A percentile compares a stretch with the other conserved stretches of the same genome.
These are phyloP conservation scores for Xylaria cubensis DNA, from an alignment of 495 filamentous ascomycete genomes.

Conservation along the genomic window DNA sequence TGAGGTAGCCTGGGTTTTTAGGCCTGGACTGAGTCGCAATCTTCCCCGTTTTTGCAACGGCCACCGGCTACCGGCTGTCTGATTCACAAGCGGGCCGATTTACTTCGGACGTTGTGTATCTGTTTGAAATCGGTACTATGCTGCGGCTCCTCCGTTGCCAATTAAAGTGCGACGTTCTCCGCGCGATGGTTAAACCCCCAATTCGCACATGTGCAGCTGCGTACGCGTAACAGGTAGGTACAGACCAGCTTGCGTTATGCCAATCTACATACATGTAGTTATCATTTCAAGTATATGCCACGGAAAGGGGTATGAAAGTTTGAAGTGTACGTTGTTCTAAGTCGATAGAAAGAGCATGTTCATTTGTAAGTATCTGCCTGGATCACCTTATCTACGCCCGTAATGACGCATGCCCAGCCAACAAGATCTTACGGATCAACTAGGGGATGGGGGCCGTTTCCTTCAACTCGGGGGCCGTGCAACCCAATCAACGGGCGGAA, in stretches of 20 bases:
- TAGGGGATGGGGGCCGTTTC: neutral
- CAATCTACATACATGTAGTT: no score
- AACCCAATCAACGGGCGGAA: constrained; percentile 2
- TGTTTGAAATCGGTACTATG: neutral
- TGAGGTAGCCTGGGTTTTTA: no score
- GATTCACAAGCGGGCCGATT: neutral
- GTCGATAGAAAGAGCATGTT: neutral
- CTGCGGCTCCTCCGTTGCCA: no score
- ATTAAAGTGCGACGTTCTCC: neutral
- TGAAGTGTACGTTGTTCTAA: no score
- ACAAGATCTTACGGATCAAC: constrained; percentile 13
- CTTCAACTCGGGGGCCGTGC: neutral
- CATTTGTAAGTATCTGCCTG: neutral
- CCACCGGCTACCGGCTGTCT: neutral
- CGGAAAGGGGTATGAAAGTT: no score
- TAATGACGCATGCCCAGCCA: constrained; percentile 12
- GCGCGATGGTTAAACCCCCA: neutral
- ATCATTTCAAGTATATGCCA: no score
- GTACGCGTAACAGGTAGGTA: neutral
- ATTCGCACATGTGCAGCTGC: neutral
- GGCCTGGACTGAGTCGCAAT: neutral
- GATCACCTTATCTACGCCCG: neutral
- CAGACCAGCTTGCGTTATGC: no score
- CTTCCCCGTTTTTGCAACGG: neutral
- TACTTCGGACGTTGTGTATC: neutral